Evolutionary conservation across 2,329 filamentous ascomycete genomes (phyloP).

Genomic region (Sclerotinia spermophila): DNA sequence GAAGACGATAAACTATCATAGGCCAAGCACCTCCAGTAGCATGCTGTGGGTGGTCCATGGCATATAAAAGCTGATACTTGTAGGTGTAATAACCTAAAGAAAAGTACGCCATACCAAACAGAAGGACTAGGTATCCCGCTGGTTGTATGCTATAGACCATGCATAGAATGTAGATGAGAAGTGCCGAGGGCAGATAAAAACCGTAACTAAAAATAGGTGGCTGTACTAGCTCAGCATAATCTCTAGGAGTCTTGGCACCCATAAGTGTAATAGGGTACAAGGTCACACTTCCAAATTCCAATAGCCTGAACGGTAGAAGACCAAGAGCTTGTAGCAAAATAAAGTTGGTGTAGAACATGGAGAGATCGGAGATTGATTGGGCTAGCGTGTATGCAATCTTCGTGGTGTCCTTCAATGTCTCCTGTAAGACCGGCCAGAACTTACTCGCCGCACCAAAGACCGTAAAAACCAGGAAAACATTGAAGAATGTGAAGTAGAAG

Average conservation of each 20-base stretch:
- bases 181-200: slow-evolving; percentile 88
- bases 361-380: slow-evolving; percentile 66
- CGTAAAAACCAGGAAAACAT: slow-evolving; percentile 94
- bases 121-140: slow-evolving; percentile 73
- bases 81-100: slow-evolving; percentile 81
- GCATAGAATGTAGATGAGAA: slow-evolving; percentile 92
- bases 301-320: slow-evolving; percentile 83
- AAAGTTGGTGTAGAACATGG: slow-evolving; percentile 87
- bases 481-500: slow-evolving; percentile 99
- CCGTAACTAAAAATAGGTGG: slow-evolving; percentile 92
- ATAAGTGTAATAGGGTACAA: slow-evolving; percentile 79
- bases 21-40: slow-evolving; percentile 92
- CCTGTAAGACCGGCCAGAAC: slow-evolving; percentile 67
- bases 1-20: slow-evolving; percentile 90
- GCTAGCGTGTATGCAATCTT: slow-evolving; percentile 75
- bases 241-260: slow-evolving; percentile 80
- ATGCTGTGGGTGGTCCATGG: slow-evolving; percentile 96
- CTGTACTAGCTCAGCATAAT: slow-evolving; percentile 76
- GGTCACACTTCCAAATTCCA: slow-evolving; percentile 82
- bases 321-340: slow-evolving; percentile 93
- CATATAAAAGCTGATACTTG: slow-evolving; percentile 96
- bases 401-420: slow-evolving; percentile 74
- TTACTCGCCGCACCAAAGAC: slow-evolving; percentile 76
- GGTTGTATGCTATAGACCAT: slow-evolving; percentile 88
- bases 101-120: slow-evolving; percentile 82